Conservation (phyloP, 306 rosid species). For the Cercis canadensis region DNA sequence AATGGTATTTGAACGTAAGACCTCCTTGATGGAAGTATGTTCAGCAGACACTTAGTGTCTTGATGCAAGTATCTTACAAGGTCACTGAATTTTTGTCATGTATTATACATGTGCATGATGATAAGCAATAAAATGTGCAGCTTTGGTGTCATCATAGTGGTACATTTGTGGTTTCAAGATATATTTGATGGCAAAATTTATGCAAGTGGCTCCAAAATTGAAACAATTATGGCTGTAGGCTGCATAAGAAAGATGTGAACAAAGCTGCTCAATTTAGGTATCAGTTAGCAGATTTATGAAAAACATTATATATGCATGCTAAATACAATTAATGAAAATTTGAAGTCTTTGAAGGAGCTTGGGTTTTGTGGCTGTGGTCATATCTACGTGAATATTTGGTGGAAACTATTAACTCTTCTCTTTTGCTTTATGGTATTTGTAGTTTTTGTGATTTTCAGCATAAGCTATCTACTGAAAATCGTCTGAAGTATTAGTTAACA, state of each 20-base stretch:
- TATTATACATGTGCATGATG: conserved; percentile 14
- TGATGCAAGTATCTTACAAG: conserved; percentile 26
- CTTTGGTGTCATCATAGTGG: conserved; percentile 23
- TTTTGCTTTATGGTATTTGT: conserved; percentile 20
- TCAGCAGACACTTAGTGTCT: conserved; percentile 5
- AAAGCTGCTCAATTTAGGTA: not conserved
- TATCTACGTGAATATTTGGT: conserved; percentile 13
- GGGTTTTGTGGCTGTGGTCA: conserved; percentile 20
- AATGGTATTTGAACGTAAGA: not conserved
- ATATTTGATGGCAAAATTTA: conserved; percentile 2
- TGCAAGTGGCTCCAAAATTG: conserved; percentile 7
- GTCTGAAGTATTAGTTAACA: conserved; percentile 9
- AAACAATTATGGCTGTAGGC: not conserved
- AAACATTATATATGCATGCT: conserved; percentile 21
- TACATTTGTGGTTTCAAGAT: conserved; percentile 11
- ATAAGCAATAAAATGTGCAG: conserved; percentile 10
- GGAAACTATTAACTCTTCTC: conserved; percentile 6
- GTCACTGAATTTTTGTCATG: conserved; percentile 8
- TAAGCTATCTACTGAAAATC: conserved; percentile 16
- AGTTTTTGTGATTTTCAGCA: conserved; percentile 19
- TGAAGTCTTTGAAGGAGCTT: not conserved
- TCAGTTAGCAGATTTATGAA: conserved; percentile 9
- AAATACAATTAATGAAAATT: conserved; percentile 14
- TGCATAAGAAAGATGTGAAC: conserved; percentile 4
- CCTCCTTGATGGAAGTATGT: conserved; percentile 2